Conservation (phyloP, 768 basidiomycete genomes). For the Jaapia argillacea region DNA sequence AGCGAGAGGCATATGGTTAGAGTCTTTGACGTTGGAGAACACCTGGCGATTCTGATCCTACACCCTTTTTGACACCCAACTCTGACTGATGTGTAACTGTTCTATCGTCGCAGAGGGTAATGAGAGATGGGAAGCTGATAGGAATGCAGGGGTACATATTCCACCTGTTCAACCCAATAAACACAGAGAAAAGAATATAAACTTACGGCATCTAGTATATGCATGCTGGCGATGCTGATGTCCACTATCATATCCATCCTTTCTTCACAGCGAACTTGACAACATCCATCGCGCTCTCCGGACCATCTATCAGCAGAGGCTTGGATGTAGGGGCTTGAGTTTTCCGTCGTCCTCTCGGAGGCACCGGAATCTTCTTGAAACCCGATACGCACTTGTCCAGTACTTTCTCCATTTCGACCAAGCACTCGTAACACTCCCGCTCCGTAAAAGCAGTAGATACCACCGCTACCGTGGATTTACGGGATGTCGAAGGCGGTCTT, state of each 20-base stretch:
- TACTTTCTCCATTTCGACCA: constrained; percentile 55
- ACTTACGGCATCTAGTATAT: no score
- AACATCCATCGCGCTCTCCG: constrained; percentile 45
- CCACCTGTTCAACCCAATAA: no score
- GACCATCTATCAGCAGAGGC: constrained; percentile 7
- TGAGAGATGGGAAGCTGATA: no score
- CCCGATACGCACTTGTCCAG: constrained; percentile 33
- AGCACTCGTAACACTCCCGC: constrained; percentile 57
- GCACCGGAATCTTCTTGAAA: constrained; percentile 19
- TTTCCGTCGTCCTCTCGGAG: constrained; percentile 29
- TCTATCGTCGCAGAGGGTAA: no score
- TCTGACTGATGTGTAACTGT: no score
- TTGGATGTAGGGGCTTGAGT: constrained; percentile 15
- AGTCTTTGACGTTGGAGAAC: no score
- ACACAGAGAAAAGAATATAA: no score
- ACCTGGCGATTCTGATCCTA: no score
- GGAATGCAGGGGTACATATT: no score
- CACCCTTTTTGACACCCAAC: no score
- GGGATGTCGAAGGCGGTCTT: constrained; percentile 33
- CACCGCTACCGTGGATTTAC: constrained; percentile 16
- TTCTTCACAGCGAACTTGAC: constrained; percentile 47
- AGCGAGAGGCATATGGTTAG: no score
- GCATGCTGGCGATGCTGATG: no score
- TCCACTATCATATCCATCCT: constrained; percentile 41
- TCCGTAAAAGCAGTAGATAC: constrained; percentile 39